Evolutionary conservation across 2,329 filamentous ascomycete species (phyloP).

Genomic region (Blastomyces emzantsi): DNA sequence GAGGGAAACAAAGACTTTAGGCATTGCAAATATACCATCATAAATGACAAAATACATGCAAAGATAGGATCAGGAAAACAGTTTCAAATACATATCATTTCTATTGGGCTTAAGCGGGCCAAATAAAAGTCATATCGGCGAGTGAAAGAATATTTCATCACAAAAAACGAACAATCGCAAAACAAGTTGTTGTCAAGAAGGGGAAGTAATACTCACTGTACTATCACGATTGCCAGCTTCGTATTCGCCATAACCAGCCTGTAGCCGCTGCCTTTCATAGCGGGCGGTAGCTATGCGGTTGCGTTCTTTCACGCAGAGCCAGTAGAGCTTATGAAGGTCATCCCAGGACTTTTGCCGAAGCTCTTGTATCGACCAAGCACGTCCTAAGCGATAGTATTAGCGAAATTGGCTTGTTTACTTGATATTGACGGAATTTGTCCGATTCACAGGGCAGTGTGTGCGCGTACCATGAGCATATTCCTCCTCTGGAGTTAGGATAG

Average conservation of each 20-base stretch:
- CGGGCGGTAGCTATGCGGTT: conserved; percentile 78
- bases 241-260: conserved; percentile 63
- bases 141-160: conserved; percentile 25
- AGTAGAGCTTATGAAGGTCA: conserved; percentile 87
- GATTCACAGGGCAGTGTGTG: not conserved
- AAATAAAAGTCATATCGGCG: conserved; percentile 25
- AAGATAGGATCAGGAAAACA: conserved; percentile 17
- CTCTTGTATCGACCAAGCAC: conserved; percentile 77
- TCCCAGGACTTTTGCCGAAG: conserved; percentile 86
- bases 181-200: not conserved
- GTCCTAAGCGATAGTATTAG: conserved; percentile 40
- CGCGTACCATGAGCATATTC: conserved; percentile 57
- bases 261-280: conserved; percentile 56
- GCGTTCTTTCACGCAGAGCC: conserved; percentile 82
- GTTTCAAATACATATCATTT: conserved; percentile 20
- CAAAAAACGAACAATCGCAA: conserved; percentile 5
- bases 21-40: conserved; percentile 5
- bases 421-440: not conserved
- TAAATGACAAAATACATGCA: not conserved
- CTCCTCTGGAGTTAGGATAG: conserved; percentile 64
- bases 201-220: conserved; percentile 47
- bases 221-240: conserved; percentile 57
- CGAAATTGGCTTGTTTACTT: not conserved
- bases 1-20: not conserved
- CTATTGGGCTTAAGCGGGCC: conserved; percentile 22